Conservation (phyloP, 2,329 filamentous ascomycete species). For the Apiospora malaysiana region DNA sequence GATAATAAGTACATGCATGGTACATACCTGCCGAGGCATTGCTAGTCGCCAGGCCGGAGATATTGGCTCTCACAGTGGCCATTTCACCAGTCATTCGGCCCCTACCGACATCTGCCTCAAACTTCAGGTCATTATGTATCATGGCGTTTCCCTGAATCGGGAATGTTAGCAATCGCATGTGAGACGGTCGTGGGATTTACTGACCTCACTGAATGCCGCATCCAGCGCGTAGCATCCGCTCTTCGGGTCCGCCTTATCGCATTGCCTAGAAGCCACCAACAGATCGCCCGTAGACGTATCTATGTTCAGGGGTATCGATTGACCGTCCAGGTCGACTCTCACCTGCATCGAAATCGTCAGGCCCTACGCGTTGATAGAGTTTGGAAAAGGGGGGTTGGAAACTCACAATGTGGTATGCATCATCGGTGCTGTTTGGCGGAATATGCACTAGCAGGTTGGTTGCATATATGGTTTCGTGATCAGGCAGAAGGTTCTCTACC, state of each 20-base stretch:
- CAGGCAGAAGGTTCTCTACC: background rate
- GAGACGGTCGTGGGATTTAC: background rate
- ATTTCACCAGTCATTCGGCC: conserved; percentile 8
- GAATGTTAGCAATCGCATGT: background rate
- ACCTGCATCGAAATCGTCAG: conserved; percentile 2
- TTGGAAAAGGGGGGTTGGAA: background rate
- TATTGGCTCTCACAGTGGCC: background rate
- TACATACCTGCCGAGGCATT: conserved; percentile 8
- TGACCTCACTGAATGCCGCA: background rate
- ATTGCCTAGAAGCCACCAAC: conserved; percentile 16
- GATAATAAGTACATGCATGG: background rate
- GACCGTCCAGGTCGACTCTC: background rate
- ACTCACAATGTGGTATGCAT: conserved; percentile 14
- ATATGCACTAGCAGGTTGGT: conserved; percentile 4
- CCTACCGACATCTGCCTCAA: conserved; percentile 2
- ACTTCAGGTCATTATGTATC: background rate
- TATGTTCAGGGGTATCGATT: conserved; percentile 12
- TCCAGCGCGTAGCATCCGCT: conserved; percentile 21
- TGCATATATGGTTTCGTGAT: background rate
- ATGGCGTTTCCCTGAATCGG: background rate
- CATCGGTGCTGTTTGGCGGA: conserved; percentile 7
- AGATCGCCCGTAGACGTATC: conserved; percentile 10
- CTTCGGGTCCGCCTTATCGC: background rate
- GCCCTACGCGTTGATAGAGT: background rate
- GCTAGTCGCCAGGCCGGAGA: background rate